Evolutionary conservation across 441 rosid genomes (phyloP), one percentile per base, ranked within the genome.

Genomic region (Arabidopsis lyrata): DNA sequence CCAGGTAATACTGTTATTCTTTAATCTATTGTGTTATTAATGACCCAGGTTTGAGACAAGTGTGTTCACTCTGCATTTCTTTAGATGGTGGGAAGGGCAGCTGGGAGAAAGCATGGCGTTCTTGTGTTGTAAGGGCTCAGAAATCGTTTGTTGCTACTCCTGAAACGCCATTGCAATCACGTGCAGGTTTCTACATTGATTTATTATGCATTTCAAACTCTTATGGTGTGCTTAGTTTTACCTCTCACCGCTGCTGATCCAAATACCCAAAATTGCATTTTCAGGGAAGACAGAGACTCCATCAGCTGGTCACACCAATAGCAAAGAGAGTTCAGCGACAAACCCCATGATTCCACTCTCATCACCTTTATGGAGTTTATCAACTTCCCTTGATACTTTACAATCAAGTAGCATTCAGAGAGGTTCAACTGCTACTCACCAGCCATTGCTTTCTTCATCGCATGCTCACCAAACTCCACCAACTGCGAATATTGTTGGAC

Each of bases 51-150:
- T 56, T 35, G 15, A 49, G 71, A 48, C 48, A 52, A 38, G 67
- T 36, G 35, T 76, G 34, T 48, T 80, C 36, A 81, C 72, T 52
- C 66, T 58, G 70, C 69, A 75, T 61, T 62, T 70, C 42, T 76
- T 55, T 79, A 96, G 99, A 93, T 87, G 93, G 93, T 77, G 92
- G 90, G 68, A 89, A 83, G 82, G 86, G 81, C 85, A 68, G 73
- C 63, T 96, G 99, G 99, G 99, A 96, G 81, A 90, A 81, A 64
- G 85, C 86, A 49, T 88, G 95, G 96, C 93, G 83, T 70, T 82
- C 79, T 54, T 87, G 88, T 80, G 80, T 83, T 52, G 96, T 86
- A 66, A 92, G 92, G 80, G 84, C 85, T 79, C 95, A 88, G 77
- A 87, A 80, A 76, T 70, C 82, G 66, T 81, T 71, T 80, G 70